phyloP scores from a whole-genome alignment of 83 land plant species.

The Picea abies region DNA sequence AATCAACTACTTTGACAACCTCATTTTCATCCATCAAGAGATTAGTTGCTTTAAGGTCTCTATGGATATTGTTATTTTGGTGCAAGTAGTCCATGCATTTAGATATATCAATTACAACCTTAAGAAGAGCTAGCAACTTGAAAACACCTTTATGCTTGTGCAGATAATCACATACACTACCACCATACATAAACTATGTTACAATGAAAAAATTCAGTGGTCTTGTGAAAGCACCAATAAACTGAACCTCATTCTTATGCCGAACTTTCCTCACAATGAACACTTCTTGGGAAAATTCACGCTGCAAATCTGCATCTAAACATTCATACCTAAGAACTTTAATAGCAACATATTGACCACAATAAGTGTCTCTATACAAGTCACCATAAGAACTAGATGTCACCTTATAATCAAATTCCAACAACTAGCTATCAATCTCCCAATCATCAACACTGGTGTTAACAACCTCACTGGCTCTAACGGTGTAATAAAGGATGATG shows the following conservation, averaged over 20 bases:
- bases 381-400: no score
- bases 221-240: constrained; percentile 95
- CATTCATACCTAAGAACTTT: no score
- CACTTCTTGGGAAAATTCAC: no score
- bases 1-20: constrained; percentile 30
- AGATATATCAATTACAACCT: constrained; percentile 97
- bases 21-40: constrained; percentile 97
- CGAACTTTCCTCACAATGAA: constrained; percentile 70
- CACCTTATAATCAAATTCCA: no score
- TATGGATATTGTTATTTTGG: constrained; percentile 94
- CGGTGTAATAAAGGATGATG: no score
- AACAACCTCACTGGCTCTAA: no score
- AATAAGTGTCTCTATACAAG: no score
- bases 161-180: constrained; percentile 92
- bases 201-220: constrained; percentile 90
- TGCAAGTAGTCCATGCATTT: constrained; percentile 99
- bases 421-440: no score
- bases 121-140: constrained; percentile 77
- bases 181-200: constrained; percentile 98
- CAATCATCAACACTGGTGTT: no score
- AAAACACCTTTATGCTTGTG: constrained; percentile 84
- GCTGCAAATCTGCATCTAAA: no score
- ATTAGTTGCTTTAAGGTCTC: constrained; percentile 95
- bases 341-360: no score
- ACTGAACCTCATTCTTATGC: constrained; percentile 96